Conservation (phyloP, 2,329 filamentous ascomycete genomes). For the Lasiodiplodia sp. region DNA sequence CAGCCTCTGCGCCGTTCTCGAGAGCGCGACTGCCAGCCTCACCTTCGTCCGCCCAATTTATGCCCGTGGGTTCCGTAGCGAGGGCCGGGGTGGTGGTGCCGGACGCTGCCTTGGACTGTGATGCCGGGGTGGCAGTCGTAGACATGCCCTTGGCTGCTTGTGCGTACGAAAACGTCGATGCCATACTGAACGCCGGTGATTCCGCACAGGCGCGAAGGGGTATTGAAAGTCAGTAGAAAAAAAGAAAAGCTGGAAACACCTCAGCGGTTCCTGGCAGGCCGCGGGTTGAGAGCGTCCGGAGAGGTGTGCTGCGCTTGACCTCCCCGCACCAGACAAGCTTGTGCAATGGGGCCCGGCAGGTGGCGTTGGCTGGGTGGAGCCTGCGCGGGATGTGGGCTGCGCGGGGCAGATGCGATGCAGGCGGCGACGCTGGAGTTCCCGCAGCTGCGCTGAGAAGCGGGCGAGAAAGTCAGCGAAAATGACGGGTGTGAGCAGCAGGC, state of each 20-base stretch:
- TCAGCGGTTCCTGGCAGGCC: conserved; percentile 2
- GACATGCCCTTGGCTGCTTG: conserved; percentile 88
- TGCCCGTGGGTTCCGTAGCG: conserved; percentile 46
- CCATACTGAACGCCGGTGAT: conserved; percentile 26
- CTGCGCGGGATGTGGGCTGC: conserved; percentile 23
- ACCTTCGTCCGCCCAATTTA: conserved; percentile 57
- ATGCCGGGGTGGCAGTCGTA: conserved; percentile 53
- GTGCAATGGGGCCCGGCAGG: conserved; percentile 20
- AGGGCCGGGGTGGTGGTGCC: conserved; percentile 52
- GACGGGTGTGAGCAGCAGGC: neutral
- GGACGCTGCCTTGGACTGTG: conserved; percentile 54
- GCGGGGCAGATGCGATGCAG: conserved; percentile 22
- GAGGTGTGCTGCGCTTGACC: conserved; percentile 46
- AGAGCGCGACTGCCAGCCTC: conserved; percentile 48
- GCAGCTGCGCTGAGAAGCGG: conserved; percentile 17
- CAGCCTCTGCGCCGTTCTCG: conserved; percentile 39
- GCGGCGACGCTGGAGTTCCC: conserved; percentile 24
- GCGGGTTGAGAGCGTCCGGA: conserved; percentile 40
- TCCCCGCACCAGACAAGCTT: conserved; percentile 46
- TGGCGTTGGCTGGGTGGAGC: conserved; percentile 21
- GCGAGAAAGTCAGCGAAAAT: conserved; percentile 25
- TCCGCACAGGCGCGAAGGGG: conserved; percentile 15
- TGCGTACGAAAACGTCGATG: conserved; percentile 83
- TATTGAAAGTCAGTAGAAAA: conserved; percentile 24
- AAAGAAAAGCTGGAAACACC: conserved; percentile 14